phyloP scores from a whole-genome alignment of 331 rosid species.

The Phaseolus coccineus region DNA sequence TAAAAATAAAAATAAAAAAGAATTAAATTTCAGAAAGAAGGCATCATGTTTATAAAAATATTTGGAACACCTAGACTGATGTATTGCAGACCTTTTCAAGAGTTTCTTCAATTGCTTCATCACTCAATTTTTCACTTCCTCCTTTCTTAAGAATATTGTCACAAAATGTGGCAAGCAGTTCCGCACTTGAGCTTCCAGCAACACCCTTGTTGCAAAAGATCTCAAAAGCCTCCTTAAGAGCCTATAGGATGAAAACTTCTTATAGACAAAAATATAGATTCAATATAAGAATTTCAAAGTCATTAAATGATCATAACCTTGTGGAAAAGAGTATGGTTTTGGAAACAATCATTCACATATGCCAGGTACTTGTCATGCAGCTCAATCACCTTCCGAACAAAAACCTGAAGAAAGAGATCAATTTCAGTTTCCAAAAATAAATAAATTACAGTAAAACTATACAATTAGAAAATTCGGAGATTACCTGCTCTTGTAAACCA shows the following conservation, averaged over 20 bases:
- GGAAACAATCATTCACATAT: slow-evolving; percentile 83
- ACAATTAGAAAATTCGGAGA: neutral
- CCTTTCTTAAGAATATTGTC: slow-evolving; percentile 93
- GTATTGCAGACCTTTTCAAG: slow-evolving; percentile 73
- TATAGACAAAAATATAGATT: slow-evolving; percentile 37
- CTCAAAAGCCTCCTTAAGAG: slow-evolving; percentile 92
- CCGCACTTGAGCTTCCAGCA: slow-evolving; percentile 91
- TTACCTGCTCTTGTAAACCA: slow-evolving; percentile 87
- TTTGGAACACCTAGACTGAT: slow-evolving; percentile 33
- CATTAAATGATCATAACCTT: slow-evolving; percentile 60
- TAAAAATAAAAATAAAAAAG: neutral
- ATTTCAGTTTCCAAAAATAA: slow-evolving; percentile 42
- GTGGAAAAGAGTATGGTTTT: slow-evolving; percentile 85
- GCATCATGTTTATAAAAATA: slow-evolving; percentile 35
- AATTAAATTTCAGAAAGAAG: slow-evolving; percentile 10
- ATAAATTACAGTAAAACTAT: neutral
- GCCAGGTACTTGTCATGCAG: slow-evolving; percentile 92
- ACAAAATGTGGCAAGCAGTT: slow-evolving; percentile 87
- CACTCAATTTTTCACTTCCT: slow-evolving; percentile 91
- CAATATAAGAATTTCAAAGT: slow-evolving; percentile 15
- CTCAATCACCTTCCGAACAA: slow-evolving; percentile 89
- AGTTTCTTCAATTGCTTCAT: slow-evolving; percentile 93
- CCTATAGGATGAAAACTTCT: slow-evolving; percentile 46
- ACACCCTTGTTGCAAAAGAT: slow-evolving; percentile 95
- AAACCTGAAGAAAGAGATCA: slow-evolving; percentile 65